Evolutionary conservation across 2,329 filamentous ascomycete species (phyloP).

Genomic region (Diaporthe citri): DNA sequence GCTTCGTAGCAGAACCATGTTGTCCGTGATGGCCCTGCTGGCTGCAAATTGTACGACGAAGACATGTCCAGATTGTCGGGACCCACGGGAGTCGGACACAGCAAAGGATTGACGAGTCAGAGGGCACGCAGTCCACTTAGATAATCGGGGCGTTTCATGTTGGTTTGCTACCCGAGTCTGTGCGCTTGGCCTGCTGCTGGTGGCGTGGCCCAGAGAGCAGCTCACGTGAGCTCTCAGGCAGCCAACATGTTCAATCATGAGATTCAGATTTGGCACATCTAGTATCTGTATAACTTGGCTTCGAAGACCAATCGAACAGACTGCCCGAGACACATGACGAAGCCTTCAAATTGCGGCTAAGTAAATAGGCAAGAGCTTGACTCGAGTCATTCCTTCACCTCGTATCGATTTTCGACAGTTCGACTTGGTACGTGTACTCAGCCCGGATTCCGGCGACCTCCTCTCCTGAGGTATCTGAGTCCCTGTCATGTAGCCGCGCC

Average conservation of each 20-base stretch:
- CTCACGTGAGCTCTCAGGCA: background rate
- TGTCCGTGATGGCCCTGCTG: background rate
- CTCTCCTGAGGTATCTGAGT: slow-evolving; percentile 28
- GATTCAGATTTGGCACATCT: background rate
- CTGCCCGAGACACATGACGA: background rate
- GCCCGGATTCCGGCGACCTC: slow-evolving; percentile 15
- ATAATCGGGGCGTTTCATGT: slow-evolving; percentile 10
- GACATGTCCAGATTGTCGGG: background rate
- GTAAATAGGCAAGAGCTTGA: background rate
- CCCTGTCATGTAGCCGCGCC: slow-evolving; percentile 25
- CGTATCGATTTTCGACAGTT: slow-evolving; percentile 14
- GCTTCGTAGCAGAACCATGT: background rate
- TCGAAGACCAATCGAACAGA: too few species aligned
- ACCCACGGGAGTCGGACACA: background rate
- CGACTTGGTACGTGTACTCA: slow-evolving; percentile 28
- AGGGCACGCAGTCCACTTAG: background rate
- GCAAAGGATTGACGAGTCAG: background rate
- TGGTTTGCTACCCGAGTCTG: background rate
- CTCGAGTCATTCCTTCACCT: background rate
- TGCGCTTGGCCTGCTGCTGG: background rate
- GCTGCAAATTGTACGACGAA: background rate
- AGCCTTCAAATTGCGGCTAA: background rate
- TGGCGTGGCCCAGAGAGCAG: background rate
- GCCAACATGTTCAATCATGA: background rate
- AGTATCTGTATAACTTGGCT: background rate